These are phyloP conservation scores for Alloascoidea africana DNA, from an alignment of 805 yeast species.

Conservation along the genomic window DNA sequence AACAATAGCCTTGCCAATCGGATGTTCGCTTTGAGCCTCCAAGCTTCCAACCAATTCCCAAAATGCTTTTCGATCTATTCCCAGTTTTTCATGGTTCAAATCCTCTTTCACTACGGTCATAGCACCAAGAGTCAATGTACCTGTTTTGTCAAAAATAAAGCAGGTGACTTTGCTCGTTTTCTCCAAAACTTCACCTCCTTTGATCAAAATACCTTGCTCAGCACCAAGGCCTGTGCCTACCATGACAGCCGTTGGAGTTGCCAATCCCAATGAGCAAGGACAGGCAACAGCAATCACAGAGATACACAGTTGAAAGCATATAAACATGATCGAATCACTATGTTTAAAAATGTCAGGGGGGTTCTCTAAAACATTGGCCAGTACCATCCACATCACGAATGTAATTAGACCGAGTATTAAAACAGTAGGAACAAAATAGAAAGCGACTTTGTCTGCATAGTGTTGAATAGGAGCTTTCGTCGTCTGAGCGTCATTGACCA, in stretches of 20 bases:
- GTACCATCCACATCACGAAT: slow-evolving; percentile 42
- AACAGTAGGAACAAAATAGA: slow-evolving; percentile 72
- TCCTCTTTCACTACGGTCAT: slow-evolving; percentile 31
- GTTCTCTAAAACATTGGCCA: slow-evolving; percentile 19
- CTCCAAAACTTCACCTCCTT: slow-evolving; percentile 87
- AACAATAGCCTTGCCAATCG: slow-evolving; percentile 63
- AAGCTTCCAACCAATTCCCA: slow-evolving; percentile 43
- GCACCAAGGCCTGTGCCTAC: slow-evolving; percentile 98
- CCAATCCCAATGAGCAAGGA: slow-evolving; percentile 95
- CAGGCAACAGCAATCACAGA: slow-evolving; percentile 95
- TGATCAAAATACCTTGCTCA: slow-evolving; percentile 70
- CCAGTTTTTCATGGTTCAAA: background rate
- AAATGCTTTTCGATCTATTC: slow-evolving; percentile 15
- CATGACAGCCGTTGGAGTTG: slow-evolving; percentile 98
- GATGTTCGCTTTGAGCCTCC: slow-evolving; percentile 75
- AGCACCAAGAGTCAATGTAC: slow-evolving; percentile 79
- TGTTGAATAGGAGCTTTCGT: slow-evolving; percentile 84
- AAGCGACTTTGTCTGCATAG: slow-evolving; percentile 73
- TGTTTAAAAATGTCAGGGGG: slow-evolving; percentile 34
- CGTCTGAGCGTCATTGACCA: slow-evolving; percentile 84
- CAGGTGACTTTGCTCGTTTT: slow-evolving; percentile 45
- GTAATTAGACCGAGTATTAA: slow-evolving; percentile 48
- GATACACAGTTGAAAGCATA: slow-evolving; percentile 67
- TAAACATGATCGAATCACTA: slow-evolving; percentile 38
- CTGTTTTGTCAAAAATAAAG: slow-evolving; percentile 87